Conservation (phyloP, 1,284 basidiomycete genomes). For the Grifola frondosa region DNA sequence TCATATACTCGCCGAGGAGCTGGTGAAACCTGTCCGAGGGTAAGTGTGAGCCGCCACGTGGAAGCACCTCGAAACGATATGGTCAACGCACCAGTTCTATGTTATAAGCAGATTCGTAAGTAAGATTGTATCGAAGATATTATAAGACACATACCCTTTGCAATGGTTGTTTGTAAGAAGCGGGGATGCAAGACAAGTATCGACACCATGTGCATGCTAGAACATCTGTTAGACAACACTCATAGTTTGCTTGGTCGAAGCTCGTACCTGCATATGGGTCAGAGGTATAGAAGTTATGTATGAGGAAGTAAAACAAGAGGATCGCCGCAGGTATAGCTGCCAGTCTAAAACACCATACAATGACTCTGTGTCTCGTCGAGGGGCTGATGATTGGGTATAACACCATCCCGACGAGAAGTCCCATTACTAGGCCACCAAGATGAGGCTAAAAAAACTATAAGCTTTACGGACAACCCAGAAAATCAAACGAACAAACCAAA, state of each 20-base stretch:
- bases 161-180: constrained; percentile 75
- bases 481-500: constrained; percentile 51
- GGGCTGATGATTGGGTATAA: constrained; percentile 89
- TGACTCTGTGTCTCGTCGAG: constrained; percentile 70
- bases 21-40: too few species aligned
- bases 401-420: constrained; percentile 76
- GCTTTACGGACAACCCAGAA: not conserved
- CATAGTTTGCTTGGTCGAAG: not conserved
- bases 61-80: too few species aligned
- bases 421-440: constrained; percentile 81
- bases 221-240: constrained; percentile 8
- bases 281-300: constrained; percentile 87
- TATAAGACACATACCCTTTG: constrained; percentile 52
- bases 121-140: too few species aligned
- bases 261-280: constrained; percentile 75
- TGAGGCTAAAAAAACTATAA: constrained; percentile 49
- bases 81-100: too few species aligned
- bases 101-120: too few species aligned
- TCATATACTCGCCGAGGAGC: too few species aligned
- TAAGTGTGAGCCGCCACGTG: too few species aligned
- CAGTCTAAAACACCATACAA: constrained; percentile 75
- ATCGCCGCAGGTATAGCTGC: constrained; percentile 74
- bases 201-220: constrained; percentile 87
- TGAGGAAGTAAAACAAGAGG: constrained; percentile 80
- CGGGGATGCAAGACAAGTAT: constrained; percentile 87